Evolutionary conservation across 371 early-diverging fungal species (phyloP).

Genomic region (Apophysomyces elegans): DNA sequence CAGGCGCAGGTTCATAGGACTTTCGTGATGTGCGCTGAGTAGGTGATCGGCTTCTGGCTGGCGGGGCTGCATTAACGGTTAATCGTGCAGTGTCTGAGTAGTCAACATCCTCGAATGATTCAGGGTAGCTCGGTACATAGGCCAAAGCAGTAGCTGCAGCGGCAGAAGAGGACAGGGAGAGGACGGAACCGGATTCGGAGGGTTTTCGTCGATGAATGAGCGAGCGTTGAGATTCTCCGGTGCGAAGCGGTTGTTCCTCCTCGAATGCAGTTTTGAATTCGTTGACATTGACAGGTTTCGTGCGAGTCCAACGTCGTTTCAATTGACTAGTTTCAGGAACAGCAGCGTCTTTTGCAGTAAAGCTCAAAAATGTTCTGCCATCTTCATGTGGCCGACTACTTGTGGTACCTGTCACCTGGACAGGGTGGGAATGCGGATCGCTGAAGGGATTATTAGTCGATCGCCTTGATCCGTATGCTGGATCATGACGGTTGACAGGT

Average conservation of each 20-base stretch:
- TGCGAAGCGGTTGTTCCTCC: conserved; percentile 1
- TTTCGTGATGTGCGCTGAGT: neutral
- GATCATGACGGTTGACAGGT: conserved; percentile 9
- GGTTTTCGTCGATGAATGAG: neutral
- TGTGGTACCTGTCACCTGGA: conserved; percentile 6
- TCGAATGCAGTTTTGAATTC: conserved; percentile 7
- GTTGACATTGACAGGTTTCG: conserved; percentile 6
- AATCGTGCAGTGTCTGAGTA: conserved; percentile 41
- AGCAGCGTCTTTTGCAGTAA: conserved; percentile 1
- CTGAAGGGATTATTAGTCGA: conserved; percentile 1
- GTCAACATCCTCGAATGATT: conserved; percentile 25
- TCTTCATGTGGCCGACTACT: conserved; percentile 3
- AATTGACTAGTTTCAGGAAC: neutral
- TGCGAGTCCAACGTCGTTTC: conserved; percentile 9
- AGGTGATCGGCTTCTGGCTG: conserved; percentile 15
- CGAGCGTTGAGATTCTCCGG: neutral
- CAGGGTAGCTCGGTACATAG: conserved; percentile 10
- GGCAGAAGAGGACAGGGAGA: neutral
- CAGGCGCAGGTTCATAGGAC: conserved; percentile 30
- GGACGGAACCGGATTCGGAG: neutral
- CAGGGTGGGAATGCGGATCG: neutral
- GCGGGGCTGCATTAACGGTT: conserved; percentile 34
- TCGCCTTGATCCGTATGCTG: neutral
- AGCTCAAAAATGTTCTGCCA: conserved; percentile 7
- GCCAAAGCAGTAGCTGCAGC: neutral